These are phyloP conservation scores for Pestalotiopsis sp. DNA, from an alignment of 2,329 filamentous ascomycete genomes.

Conservation along the genomic window DNA sequence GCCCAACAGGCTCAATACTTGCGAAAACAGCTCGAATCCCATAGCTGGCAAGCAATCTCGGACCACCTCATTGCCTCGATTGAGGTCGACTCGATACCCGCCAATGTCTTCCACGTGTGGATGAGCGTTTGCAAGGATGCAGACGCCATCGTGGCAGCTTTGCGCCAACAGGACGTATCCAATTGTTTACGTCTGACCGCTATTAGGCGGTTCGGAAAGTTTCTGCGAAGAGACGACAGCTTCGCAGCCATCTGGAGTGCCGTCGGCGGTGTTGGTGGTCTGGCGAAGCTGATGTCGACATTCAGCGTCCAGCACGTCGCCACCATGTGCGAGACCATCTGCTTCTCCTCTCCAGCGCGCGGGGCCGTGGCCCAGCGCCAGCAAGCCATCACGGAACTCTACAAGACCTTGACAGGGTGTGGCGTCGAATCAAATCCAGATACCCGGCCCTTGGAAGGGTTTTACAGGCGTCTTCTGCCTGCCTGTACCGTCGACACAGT, in stretches of 20 bases:
- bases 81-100: conserved; percentile 13
- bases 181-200: conserved; percentile 14
- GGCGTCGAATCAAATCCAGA: conserved; percentile 2
- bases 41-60: conserved; percentile 5
- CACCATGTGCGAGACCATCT: conserved; percentile 5
- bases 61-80: conserved; percentile 13
- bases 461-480: conserved; percentile 5
- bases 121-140: conserved; percentile 17
- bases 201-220: conserved; percentile 17
- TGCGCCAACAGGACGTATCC: conserved; percentile 14
- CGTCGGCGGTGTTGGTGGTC: background rate
- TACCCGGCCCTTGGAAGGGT: background rate
- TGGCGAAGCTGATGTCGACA: conserved; percentile 9
- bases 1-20: conserved; percentile 5
- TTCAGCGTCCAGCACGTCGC: conserved; percentile 10
- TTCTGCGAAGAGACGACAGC: background rate
- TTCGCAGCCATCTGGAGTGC: conserved; percentile 12
- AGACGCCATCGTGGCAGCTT: conserved; percentile 12
- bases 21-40: background rate
- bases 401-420: background rate
- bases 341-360: background rate
- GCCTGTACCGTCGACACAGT: conserved; percentile 5
- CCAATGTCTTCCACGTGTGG: conserved; percentile 18
- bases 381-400: conserved; percentile 1
- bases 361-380: background rate